Conservation (phyloP, 768 basidiomycete species). For the Gyrodon lividus region DNA sequence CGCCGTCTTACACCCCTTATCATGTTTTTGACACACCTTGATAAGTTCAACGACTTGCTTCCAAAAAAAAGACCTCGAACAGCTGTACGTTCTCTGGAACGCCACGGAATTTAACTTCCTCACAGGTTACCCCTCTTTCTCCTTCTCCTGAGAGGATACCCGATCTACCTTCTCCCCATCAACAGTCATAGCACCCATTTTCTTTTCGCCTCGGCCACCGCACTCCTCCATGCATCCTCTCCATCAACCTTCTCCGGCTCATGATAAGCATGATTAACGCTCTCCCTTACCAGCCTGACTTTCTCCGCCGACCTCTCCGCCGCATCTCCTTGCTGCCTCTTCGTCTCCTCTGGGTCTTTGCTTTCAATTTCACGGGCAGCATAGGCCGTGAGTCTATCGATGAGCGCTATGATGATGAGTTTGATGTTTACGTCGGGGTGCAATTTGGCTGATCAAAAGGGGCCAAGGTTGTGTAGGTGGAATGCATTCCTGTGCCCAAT, state of each 20-base stretch:
- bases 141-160: slow-evolving; percentile 39
- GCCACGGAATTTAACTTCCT: slow-evolving; percentile 92
- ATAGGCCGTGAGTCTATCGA: slow-evolving; percentile 93
- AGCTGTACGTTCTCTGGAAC: slow-evolving; percentile 93
- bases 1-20: not conserved
- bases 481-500: slow-evolving; percentile 81
- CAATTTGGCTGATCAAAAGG: slow-evolving; percentile 92
- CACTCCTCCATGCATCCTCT: slow-evolving; percentile 28
- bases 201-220: slow-evolving; percentile 21
- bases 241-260: slow-evolving; percentile 22
- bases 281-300: slow-evolving; percentile 72
- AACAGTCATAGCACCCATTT: not conserved
- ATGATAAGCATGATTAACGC: slow-evolving; percentile 51
- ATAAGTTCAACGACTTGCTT: slow-evolving; percentile 96
- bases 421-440: slow-evolving; percentile 99
- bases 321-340: slow-evolving; percentile 89
- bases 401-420: slow-evolving; percentile 94
- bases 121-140: slow-evolving; percentile 53
- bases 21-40: slow-evolving; percentile 57
- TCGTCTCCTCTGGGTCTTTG: slow-evolving; percentile 93
- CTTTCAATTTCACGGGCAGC: slow-evolving; percentile 97
- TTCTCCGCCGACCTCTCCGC: slow-evolving; percentile 84
- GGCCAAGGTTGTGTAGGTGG: slow-evolving; percentile 90
- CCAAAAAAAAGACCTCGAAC: slow-evolving; percentile 99
- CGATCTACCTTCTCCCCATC: slow-evolving; percentile 18